Evolutionary conservation across 768 basidiomycete species (phyloP).

Genomic region (Hypsizygus marmoreus): DNA sequence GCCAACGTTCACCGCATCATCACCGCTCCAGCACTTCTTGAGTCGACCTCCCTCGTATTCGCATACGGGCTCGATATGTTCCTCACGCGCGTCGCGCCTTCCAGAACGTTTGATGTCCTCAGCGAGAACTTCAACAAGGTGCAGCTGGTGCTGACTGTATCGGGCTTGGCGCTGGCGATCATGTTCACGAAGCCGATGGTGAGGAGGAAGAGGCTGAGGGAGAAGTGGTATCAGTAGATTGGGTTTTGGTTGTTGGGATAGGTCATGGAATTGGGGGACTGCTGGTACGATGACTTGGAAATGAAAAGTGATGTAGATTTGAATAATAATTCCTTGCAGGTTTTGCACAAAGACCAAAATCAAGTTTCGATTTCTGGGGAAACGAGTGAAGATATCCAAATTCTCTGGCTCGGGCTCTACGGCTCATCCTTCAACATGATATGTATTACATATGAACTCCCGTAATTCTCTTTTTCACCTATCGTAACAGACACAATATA

Average conservation of each 20-base stretch:
- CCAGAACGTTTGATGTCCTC: conserved; percentile 89
- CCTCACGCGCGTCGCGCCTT: conserved; percentile 81
- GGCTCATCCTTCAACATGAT: too few species aligned
- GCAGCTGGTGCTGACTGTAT: conserved; percentile 84
- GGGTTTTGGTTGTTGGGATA: not conserved
- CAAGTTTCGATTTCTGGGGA: too few species aligned
- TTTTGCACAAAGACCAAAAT: too few species aligned
- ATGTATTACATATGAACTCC: too few species aligned
- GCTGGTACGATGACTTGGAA: too few species aligned
- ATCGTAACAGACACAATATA: too few species aligned
- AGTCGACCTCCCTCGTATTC: conserved; percentile 90
- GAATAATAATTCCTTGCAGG: too few species aligned
- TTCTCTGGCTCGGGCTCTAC: too few species aligned
- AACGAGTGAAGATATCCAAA: too few species aligned
- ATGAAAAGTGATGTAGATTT: too few species aligned
- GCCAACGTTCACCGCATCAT: conserved; percentile 67
- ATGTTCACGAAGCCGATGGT: conserved; percentile 84
- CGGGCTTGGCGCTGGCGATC: conserved; percentile 73
- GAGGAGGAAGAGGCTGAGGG: conserved; percentile 59
- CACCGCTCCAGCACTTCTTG: conserved; percentile 82
- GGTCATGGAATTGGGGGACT: too few species aligned
- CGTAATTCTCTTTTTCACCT: too few species aligned
- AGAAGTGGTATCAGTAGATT: conserved; percentile 67
- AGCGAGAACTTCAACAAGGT: conserved; percentile 92
- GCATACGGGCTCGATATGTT: conserved; percentile 90